phyloP scores from a whole-genome alignment of 2,329 filamentous ascomycete genomes.

The Sarocladiaceae sp. region DNA sequence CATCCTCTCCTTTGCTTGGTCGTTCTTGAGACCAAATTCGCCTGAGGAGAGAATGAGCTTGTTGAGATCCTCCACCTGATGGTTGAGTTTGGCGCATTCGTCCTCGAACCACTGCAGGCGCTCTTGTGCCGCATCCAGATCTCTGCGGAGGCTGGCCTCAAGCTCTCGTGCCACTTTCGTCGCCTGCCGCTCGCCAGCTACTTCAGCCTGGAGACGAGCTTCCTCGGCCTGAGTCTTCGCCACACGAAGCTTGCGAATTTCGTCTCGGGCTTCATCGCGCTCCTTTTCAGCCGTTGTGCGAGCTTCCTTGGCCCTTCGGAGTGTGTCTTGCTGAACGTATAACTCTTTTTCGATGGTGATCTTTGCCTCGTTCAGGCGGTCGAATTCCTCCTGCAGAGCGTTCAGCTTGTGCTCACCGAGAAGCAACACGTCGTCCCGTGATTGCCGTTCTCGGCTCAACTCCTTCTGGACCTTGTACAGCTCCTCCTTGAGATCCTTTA shows the following conservation, averaged over 20 bases:
- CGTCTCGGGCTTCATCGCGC: conserved; percentile 81
- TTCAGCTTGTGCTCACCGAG: conserved; percentile 86
- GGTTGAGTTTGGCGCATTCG: conserved; percentile 71
- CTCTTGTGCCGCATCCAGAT: conserved; percentile 74
- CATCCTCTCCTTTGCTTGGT: conserved; percentile 89
- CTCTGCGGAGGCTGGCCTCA: conserved; percentile 70
- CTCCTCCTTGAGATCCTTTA: conserved; percentile 80
- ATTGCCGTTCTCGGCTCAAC: conserved; percentile 86
- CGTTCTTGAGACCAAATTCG: conserved; percentile 82
- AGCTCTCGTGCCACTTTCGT: conserved; percentile 74
- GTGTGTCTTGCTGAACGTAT: conserved; percentile 88
- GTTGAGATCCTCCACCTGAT: conserved; percentile 80
- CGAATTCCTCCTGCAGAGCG: conserved; percentile 77
- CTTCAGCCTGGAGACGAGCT: conserved; percentile 77
- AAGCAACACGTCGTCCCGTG: conserved; percentile 86
- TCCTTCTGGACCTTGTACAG: conserved; percentile 83
- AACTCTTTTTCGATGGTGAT: conserved; percentile 98
- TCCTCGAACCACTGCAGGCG: conserved; percentile 74
- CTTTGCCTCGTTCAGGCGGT: conserved; percentile 86
- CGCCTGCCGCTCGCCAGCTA: conserved; percentile 75
- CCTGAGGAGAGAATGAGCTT: conserved; percentile 86
- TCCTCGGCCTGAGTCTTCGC: conserved; percentile 84
- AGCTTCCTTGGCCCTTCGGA: conserved; percentile 80
- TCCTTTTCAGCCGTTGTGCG: conserved; percentile 77
- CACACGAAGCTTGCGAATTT: conserved; percentile 76